A percentile compares a stretch with the other conserved stretches of the same genome.
These are phyloP conservation scores for Suillus lakei DNA, from an alignment of 768 basidiomycete genomes.

Conservation along the genomic window DNA sequence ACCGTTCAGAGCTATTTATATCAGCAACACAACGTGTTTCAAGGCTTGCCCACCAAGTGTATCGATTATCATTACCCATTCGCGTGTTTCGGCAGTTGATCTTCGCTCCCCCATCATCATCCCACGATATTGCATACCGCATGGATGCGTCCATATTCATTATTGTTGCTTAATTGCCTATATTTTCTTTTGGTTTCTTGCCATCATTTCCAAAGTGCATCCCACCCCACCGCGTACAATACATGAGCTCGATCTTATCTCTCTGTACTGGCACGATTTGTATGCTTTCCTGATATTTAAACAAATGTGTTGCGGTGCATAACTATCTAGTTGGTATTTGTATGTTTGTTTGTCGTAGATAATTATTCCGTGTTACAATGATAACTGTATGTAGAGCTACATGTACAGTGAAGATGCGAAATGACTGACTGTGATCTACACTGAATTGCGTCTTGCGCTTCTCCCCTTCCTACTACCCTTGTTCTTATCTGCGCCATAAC, in stretches of 20 bases:
- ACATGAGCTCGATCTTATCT: conserved; percentile 1
- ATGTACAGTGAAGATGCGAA: background rate
- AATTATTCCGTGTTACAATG: conserved; percentile 5
- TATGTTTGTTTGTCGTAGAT: conserved; percentile 12
- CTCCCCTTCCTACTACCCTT: conserved; percentile 66
- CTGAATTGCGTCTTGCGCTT: conserved; percentile 80
- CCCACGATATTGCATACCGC: conserved; percentile 5
- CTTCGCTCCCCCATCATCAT: background rate
- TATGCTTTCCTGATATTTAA: conserved; percentile 7
- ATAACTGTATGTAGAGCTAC: background rate
- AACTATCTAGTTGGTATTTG: conserved; percentile 8
- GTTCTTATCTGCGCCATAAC: conserved; percentile 47
- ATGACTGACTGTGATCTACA: conserved; percentile 27
- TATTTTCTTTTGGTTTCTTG: conserved; percentile 7
- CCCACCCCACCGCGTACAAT: background rate
- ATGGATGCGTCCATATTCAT: conserved; percentile 29
- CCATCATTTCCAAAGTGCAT: conserved; percentile 3
- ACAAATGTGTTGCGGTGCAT: conserved; percentile 5
- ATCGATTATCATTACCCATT: conserved; percentile 9
- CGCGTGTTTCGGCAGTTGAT: background rate
- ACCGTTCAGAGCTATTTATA: conserved; percentile 7
- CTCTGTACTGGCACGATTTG: conserved; percentile 5
- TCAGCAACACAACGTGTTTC: conserved; percentile 5
- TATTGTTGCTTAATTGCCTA: conserved; percentile 41
- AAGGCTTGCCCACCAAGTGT: conserved; percentile 5